Evolutionary conservation across 257 asterid genomes (phyloP).

Genomic region (Solanum phureja): DNA sequence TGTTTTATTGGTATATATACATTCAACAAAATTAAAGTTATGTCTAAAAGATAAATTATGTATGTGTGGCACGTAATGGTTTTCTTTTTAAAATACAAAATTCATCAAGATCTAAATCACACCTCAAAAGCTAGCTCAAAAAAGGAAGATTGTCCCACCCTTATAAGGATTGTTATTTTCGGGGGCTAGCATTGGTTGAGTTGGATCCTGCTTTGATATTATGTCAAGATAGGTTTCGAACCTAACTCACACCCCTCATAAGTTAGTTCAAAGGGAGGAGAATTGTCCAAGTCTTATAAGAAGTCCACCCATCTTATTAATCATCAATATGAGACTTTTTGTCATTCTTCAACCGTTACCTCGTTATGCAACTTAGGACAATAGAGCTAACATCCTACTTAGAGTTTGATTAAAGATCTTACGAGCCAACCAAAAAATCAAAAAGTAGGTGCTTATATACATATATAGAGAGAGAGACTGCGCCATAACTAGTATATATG

Average conservation of each 20-base stretch:
- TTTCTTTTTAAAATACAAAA: too few relatives aligned
- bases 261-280: not conserved
- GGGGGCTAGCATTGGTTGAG: not conserved
- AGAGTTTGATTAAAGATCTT: not conserved
- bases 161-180: not conserved
- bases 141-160: not conserved
- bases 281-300: too few relatives aligned
- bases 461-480: too few relatives aligned
- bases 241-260: not conserved
- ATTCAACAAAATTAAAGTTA: not conserved
- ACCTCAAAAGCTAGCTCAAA: too few relatives aligned
- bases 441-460: too few relatives aligned
- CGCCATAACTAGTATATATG: too few relatives aligned
- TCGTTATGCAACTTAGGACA: not conserved
- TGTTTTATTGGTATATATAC: not conserved
- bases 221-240: not conserved
- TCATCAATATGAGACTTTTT: too few relatives aligned
- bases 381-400: not conserved
- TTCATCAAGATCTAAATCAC: too few relatives aligned
- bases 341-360: not conserved
- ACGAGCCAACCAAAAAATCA: too few relatives aligned
- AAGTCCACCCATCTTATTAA: too few relatives aligned
- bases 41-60: not conserved
- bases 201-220: too few relatives aligned
- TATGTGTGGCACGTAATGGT: not conserved